A percentile compares a stretch with the other conserved stretches of the same genome.
phyloP scores from a whole-genome alignment of 306 rosid species.

The Astragalus glycyphyllos region DNA sequence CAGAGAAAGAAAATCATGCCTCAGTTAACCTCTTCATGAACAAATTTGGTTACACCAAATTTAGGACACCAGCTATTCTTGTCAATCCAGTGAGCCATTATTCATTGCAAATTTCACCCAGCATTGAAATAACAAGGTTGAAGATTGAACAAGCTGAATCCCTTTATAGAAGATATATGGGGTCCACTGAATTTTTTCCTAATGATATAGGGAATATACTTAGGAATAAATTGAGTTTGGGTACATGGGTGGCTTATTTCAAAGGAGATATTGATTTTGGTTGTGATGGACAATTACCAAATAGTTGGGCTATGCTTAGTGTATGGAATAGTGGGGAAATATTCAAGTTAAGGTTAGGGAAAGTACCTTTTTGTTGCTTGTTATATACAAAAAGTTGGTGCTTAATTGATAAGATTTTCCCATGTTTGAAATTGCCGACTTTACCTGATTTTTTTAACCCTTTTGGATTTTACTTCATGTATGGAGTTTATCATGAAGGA shows the following conservation, averaged over 20 bases:
- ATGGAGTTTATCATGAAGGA: constrained; percentile 77
- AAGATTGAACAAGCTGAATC: constrained; percentile 77
- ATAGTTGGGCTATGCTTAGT: constrained; percentile 85
- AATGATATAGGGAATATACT: constrained; percentile 69
- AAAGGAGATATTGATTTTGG: constrained; percentile 59
- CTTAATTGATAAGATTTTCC: constrained; percentile 71
- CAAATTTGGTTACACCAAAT: constrained; percentile 64
- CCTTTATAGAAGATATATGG: constrained; percentile 73
- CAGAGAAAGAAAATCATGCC: constrained; percentile 79
- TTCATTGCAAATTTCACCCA: constrained; percentile 49
- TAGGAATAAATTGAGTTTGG: constrained; percentile 73
- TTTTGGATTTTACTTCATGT: constrained; percentile 91
- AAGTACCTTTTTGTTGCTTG: constrained; percentile 74
- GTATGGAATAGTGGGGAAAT: constrained; percentile 87
- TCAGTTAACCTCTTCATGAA: constrained; percentile 69
- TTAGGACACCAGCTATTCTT: constrained; percentile 73
- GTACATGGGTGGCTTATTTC: constrained; percentile 86
- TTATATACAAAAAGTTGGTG: constrained; percentile 67
- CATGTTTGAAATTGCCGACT: constrained; percentile 70
- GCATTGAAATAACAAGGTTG: constrained; percentile 59
- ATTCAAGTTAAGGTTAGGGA: constrained; percentile 73
- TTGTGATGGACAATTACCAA: constrained; percentile 48
- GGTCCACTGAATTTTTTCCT: constrained; percentile 76
- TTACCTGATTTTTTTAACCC: constrained; percentile 76
- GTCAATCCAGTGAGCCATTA: constrained; percentile 75